Conservation (phyloP, 2,329 filamentous ascomycete species). For the Sporothrix euskadiensis region DNA sequence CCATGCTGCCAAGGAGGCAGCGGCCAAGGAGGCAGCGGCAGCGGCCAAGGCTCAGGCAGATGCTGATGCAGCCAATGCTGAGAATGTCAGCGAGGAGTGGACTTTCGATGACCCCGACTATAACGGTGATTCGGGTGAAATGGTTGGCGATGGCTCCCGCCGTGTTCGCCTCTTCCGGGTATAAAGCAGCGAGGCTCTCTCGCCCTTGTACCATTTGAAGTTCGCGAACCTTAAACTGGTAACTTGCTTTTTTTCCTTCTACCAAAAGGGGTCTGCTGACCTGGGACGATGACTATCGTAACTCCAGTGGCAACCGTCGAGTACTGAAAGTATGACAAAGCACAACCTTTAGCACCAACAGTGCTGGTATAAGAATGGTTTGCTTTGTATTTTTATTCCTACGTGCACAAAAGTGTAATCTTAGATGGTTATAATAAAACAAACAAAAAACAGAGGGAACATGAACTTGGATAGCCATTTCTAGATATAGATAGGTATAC, state of each 20-base stretch:
- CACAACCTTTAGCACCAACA: background rate
- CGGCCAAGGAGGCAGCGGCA: background rate
- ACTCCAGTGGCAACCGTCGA: background rate
- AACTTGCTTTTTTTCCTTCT: background rate
- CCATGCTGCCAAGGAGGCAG: background rate
- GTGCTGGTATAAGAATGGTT: background rate
- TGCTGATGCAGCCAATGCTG: background rate
- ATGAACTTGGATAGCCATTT: background rate
- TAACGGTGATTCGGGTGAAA: background rate
- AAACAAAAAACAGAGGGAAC: background rate
- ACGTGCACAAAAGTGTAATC: background rate
- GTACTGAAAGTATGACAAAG: background rate
- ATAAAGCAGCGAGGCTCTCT: background rate
- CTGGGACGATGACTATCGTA: background rate
- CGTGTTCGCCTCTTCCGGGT: slow-evolving; percentile 2
- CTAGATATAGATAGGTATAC: slow-evolving; percentile 5
- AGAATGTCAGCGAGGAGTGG: slow-evolving; percentile 3
- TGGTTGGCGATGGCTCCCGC: background rate
- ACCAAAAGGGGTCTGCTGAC: background rate
- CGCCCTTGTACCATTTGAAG: background rate
- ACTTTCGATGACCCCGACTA: background rate
- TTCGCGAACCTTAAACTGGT: background rate
- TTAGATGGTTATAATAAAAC: background rate
- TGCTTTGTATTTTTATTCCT: background rate
- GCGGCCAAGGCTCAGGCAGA: background rate